These are phyloP conservation scores for Calonectria hongkongensis DNA, from an alignment of 2,329 filamentous ascomycete species.

Conservation along the genomic window DNA sequence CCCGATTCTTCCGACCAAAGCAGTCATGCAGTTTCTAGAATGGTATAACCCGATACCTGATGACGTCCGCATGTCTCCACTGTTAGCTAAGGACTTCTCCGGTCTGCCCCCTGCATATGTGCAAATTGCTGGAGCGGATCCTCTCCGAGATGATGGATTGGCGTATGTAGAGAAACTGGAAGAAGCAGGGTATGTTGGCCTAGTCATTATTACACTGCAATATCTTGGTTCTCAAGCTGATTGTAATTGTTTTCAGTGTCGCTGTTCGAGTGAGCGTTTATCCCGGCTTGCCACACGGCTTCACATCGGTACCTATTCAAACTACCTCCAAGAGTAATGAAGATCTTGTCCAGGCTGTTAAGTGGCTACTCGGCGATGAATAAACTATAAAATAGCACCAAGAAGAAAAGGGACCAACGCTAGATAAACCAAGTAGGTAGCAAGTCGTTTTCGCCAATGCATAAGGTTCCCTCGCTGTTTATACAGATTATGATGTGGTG, in stretches of 20 bases:
- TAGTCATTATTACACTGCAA: fast-evolving
- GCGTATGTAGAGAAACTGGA: background rate
- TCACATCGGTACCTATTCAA: background rate
- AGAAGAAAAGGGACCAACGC: no score
- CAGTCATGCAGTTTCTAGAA: background rate
- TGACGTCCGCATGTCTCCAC: background rate
- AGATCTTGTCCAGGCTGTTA: background rate
- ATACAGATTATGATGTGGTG: no score
- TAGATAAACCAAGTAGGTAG: no score
- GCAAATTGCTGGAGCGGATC: conserved; percentile 3
- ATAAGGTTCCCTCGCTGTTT: no score
- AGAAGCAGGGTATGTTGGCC: background rate
- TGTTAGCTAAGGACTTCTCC: background rate
- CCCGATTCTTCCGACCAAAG: background rate
- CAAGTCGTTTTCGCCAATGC: no score
- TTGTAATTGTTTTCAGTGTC: background rate
- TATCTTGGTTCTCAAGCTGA: no score
- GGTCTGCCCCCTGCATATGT: background rate
- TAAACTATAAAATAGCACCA: no score
- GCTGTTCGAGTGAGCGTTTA: background rate
- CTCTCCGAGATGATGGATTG: conserved; percentile 3
- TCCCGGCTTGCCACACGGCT: conserved; percentile 1
- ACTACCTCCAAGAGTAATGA: background rate
- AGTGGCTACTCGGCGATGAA: background rate
- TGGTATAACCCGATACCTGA: background rate